phyloP scores from a whole-genome alignment of 495 filamentous ascomycete species.

The Aspergillus incahuasiensis region DNA sequence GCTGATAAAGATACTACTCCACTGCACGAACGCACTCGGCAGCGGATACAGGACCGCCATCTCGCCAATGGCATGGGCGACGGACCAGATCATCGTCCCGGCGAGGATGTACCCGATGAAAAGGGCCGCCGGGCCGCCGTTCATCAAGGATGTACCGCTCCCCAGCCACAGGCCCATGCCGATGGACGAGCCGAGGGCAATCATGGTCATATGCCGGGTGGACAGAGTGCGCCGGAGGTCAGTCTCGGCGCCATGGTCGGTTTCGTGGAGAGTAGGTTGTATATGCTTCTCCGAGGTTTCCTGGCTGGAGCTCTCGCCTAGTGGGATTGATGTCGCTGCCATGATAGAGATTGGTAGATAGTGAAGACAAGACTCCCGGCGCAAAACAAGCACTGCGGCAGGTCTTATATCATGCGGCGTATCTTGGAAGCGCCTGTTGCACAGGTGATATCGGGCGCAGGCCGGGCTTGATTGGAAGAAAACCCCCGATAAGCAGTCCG shows the following conservation, averaged over 20 bases:
- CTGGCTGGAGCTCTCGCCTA: slow-evolving; percentile 5
- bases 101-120: slow-evolving; percentile 48
- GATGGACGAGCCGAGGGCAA: slow-evolving; percentile 30
- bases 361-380: not conserved
- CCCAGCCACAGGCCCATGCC: slow-evolving; percentile 29
- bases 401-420: not conserved
- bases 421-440: not conserved
- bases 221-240: slow-evolving; percentile 26
- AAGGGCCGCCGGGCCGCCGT: slow-evolving; percentile 27
- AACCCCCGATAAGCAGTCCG: not conserved
- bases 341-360: no score
- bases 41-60: slow-evolving; percentile 51
- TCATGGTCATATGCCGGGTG: slow-evolving; percentile 32
- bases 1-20: slow-evolving; percentile 45
- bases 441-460: not conserved
- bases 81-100: slow-evolving; percentile 30
- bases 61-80: slow-evolving; percentile 41
- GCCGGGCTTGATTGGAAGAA: not conserved
- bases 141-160: slow-evolving; percentile 20
- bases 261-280: not conserved
- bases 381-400: no score
- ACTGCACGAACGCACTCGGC: slow-evolving; percentile 48
- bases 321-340: not conserved
- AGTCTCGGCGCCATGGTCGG: slow-evolving; percentile 23
- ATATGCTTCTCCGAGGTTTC: slow-evolving; percentile 7